phyloP scores from a whole-genome alignment of 73 alveolate species.

The Tetrahymena malaccensis region DNA sequence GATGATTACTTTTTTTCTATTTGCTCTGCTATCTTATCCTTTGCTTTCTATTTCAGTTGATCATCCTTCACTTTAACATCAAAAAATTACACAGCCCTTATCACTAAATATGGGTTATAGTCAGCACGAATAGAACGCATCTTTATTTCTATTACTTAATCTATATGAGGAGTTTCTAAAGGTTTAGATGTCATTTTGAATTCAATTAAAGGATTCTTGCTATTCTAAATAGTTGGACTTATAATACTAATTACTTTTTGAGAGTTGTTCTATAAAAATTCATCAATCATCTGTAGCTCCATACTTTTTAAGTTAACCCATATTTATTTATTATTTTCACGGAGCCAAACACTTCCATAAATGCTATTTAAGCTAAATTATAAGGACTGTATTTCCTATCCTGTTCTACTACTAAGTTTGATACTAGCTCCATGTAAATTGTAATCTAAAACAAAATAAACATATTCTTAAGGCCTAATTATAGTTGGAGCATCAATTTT shows the following conservation, averaged over 20 bases:
- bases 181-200: constrained; percentile 8
- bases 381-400: not conserved
- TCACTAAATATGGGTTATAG: constrained; percentile 14
- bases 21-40: constrained; percentile 16
- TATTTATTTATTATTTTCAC: not conserved
- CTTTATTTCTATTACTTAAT: constrained; percentile 6
- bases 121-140: constrained; percentile 4
- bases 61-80: constrained; percentile 35
- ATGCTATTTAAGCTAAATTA: not conserved
- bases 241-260: not conserved
- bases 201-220: not conserved
- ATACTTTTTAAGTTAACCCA: not conserved
- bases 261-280: not conserved
- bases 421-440: not conserved
- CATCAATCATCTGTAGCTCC: not conserved
- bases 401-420: not conserved
- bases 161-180: constrained; percentile 15
- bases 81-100: constrained; percentile 5
- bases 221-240: constrained; percentile 8
- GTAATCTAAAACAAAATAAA: not conserved
- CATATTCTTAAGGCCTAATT: not conserved
- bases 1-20: constrained; percentile 7
- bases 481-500: not conserved
- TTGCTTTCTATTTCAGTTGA: constrained; percentile 11
- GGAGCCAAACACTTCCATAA: not conserved